These are phyloP conservation scores for Termitomyces titanicus DNA, from an alignment of 768 basidiomycete genomes.

Conservation along the genomic window DNA sequence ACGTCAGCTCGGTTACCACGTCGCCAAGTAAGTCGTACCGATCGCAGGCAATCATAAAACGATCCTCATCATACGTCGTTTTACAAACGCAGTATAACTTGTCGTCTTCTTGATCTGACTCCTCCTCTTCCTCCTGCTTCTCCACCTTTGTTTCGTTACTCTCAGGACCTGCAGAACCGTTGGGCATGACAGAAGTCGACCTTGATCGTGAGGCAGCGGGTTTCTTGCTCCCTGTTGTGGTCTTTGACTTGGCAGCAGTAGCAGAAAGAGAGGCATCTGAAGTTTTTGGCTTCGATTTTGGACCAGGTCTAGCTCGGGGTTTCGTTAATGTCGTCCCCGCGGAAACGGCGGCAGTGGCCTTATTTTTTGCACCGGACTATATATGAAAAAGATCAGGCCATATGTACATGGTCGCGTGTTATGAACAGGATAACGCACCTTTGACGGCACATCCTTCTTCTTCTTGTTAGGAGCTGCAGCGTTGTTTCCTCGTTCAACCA, in stretches of 20 bases:
- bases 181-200: conserved; percentile 68
- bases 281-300: conserved; percentile 27
- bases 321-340: conserved; percentile 16
- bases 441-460: conserved; percentile 37
- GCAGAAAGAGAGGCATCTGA: conserved; percentile 15
- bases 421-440: conserved; percentile 26
- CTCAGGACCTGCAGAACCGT: conserved; percentile 35
- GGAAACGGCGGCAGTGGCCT: conserved; percentile 13
- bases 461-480: conserved; percentile 26
- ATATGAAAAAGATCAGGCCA: conserved; percentile 9
- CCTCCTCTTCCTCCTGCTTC: conserved; percentile 46
- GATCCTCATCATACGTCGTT: conserved; percentile 82
- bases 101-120: conserved; percentile 54
- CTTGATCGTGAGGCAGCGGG: conserved; percentile 53
- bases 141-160: conserved; percentile 33
- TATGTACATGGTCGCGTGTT: neutral
- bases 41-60: conserved; percentile 93
- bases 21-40: conserved; percentile 44
- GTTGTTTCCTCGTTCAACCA: conserved; percentile 20
- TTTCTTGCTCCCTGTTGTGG: conserved; percentile 27
- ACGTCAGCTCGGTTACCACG: neutral
- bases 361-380: conserved; percentile 23
- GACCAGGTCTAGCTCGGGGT: conserved; percentile 26
- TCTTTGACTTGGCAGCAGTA: conserved; percentile 17
- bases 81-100: conserved; percentile 88